Evolutionary conservation across 2,329 filamentous ascomycete species (phyloP).

Genomic region (Colletotrichum truncatum): DNA sequence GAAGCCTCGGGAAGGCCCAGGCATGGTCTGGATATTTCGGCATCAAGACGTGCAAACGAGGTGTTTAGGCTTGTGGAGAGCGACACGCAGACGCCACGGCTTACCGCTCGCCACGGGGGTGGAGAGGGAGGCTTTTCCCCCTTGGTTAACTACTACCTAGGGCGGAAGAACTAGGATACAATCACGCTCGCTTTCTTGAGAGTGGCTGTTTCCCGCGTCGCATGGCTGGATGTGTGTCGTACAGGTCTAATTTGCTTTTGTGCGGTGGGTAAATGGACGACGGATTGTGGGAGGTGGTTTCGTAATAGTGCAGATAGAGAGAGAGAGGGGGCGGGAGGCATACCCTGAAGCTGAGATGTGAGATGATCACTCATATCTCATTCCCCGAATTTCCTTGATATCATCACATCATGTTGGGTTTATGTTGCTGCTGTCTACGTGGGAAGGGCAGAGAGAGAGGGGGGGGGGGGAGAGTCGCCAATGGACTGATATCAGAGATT

Average conservation of each 20-base stretch:
- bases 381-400: neutral
- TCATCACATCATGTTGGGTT: neutral
- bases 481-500: neutral
- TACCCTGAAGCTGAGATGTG: slow-evolving; percentile 4
- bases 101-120: slow-evolving; percentile 2
- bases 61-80: no score
- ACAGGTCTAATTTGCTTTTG: no score
- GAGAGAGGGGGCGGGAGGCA: neutral
- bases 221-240: neutral
- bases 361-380: neutral
- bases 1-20: neutral
- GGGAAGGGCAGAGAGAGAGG: neutral
- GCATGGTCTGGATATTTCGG: slow-evolving; percentile 4
- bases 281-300: neutral
- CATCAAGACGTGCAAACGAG: neutral
- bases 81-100: slow-evolving; percentile 1
- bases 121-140: neutral
- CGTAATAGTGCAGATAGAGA: slow-evolving; percentile 23
- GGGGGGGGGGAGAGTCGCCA: no score
- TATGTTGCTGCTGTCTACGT: neutral
- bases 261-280: neutral
- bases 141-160: no score
- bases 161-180: no score
- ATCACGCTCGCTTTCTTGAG: no score
- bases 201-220: neutral